Evolutionary conservation across 805 yeast genomes (phyloP), one percentile per base, ranked within the genome.

Genomic region (Starmerella sirachaensis): DNA sequence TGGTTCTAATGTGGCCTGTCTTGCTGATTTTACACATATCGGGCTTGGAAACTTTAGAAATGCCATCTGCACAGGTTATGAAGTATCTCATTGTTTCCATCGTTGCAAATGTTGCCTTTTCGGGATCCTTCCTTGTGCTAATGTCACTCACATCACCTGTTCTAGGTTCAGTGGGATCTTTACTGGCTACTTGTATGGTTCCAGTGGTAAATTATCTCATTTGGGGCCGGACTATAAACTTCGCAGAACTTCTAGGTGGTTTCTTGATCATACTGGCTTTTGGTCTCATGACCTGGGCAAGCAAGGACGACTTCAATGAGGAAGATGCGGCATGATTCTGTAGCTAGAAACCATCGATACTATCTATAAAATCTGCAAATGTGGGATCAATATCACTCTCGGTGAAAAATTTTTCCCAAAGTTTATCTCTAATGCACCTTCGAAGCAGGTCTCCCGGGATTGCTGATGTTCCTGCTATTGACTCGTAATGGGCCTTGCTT

Each of bases 121-220:
- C 83, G 25, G 76, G 78, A 6, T 64, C 79, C 22, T 83, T 84
- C 48, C 64, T 83, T 41, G 69, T 84, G 2, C 61, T 83, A 46
- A 80, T 83, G 80, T 76, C 93, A 0, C 66, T 83, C 39, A 83
- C 94, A 0, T 76, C 81, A 3, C 94, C 94, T 0, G 93, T 84
- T 2, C 62, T 84, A 29, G 78, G 91, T 1, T 57, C 65, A n/a
- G 74, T 70, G 6, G 67, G 78, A 23, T 71, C 84, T 0, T 61
- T 83, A 41, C 65, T 83, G 33, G 81, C 94, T 0, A 84, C 85
- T 16, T 68, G 83, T 45, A 56, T 83, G 37, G 91, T 84, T 30
- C 93, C 94, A 0, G 35, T 80, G 1, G 74, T 74, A 16, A 94
- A 83, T 53, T 80, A 79, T 76, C 37, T 68, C 0, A 48, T 78